Evolutionary conservation across 306 rosid genomes (phyloP), one percentile per base, ranked within the genome.

Genomic region (Sophora flavescens): DNA sequence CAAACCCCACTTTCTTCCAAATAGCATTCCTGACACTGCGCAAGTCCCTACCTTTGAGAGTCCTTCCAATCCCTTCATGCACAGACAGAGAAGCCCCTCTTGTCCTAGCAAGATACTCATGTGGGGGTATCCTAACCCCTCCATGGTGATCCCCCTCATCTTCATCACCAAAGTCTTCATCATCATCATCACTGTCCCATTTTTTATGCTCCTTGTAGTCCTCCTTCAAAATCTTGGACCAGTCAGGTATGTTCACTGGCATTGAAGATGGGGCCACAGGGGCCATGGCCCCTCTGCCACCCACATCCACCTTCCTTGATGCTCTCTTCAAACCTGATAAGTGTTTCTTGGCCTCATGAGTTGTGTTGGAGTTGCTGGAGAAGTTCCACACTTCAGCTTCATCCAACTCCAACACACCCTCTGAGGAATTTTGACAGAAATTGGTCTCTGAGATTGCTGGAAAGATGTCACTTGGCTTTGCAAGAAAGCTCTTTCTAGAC

Each of bases 21-120:
- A 94, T 90, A 4, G 97, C 98, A 81, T 94, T 94, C 30, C 98
- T 92, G 36, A 94, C 92, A 39, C 91, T 81, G 59, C 95, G 77
- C 82, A 91, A 72, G 71, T 94, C 98, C 16, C 97, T 86, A 1
- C 98, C 98, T 77, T 94, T 91, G 52, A 94, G 85, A 54, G 98
- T 94, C 81, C 98, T 85, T 52, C 98, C 98, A 47, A 89, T 71
- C 16, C 98, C 97, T 87, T 94, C 98, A 39, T 94, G 97, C 13
- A 91, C 96, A 0, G 97, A 91, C 7, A 90, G 78, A 54, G 97
- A 92, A 54, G 91, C 93, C 11, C 91, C 95, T 78, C 98, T 84
- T 36, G 85, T 89, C 74, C 96, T 88, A 0, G 98, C 97, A 4
- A 94, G 77, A 76, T 88, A 91, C 84, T 89, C 95, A n/a, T 94